These are phyloP conservation scores for Cryptosporidium ubiquitum DNA, from an alignment of 169 alveolate genomes.

Conservation along the genomic window DNA sequence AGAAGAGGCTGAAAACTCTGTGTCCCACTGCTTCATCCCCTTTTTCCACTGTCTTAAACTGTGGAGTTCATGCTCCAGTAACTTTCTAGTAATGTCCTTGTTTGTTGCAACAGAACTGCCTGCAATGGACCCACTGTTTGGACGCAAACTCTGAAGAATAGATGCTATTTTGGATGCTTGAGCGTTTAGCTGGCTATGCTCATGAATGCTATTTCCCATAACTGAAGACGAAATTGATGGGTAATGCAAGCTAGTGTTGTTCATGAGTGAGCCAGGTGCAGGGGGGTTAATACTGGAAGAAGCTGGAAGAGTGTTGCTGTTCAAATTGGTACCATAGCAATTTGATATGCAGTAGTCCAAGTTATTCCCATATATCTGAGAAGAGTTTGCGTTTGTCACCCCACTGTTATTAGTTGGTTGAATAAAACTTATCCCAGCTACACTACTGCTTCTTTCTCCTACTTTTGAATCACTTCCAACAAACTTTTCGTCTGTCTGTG, in stretches of 20 bases:
- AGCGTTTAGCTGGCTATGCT: neutral
- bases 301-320: neutral
- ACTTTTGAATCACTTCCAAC: neutral
- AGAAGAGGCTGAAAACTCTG: slow-evolving; percentile 31
- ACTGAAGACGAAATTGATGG: neutral
- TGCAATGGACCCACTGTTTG: slow-evolving; percentile 50
- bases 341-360: neutral
- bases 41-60: slow-evolving; percentile 67
- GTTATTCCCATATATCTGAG: neutral
- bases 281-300: neutral
- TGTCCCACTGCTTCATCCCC: slow-evolving; percentile 73
- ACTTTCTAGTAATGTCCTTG: slow-evolving; percentile 33
- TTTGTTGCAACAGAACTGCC: neutral
- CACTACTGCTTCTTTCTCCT: neutral
- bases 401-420: neutral
- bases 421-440: neutral
- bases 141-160: slow-evolving; percentile 25
- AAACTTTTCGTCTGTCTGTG: slow-evolving; percentile 7
- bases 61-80: slow-evolving; percentile 55
- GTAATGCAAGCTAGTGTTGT: neutral
- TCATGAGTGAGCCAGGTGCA: neutral
- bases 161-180: neutral
- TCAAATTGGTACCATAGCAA: neutral
- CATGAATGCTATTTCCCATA: neutral
- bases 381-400: neutral